These are phyloP conservation scores for Centaurea solstitialis DNA, from an alignment of 129 eudicot species.

Conservation along the genomic window DNA sequence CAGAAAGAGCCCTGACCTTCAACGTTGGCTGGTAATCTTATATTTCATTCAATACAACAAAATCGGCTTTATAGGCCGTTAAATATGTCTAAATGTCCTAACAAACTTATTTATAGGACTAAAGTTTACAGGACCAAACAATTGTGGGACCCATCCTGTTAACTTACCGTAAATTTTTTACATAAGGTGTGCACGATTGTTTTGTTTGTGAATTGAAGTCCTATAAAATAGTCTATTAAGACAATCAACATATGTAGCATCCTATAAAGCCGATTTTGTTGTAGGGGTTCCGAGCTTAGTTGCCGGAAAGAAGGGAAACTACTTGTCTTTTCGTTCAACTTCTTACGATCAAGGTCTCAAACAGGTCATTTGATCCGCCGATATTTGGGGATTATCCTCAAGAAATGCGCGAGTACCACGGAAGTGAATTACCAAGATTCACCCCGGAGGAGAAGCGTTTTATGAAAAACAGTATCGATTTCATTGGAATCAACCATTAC, in stretches of 20 bases:
- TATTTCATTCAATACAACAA: background rate
- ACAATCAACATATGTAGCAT: background rate
- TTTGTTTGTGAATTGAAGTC: background rate
- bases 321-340: background rate
- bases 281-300: background rate
- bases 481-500: constrained; percentile 83
- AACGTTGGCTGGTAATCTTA: constrained; percentile 56
- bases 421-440: constrained; percentile 65
- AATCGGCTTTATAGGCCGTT: background rate
- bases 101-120: too few species aligned
- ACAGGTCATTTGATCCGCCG: constrained; percentile 78
- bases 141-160: too few species aligned
- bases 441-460: constrained; percentile 50
- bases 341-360: background rate
- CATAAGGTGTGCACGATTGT: too few species aligned
- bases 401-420: constrained; percentile 59
- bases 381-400: constrained; percentile 86
- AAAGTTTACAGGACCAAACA: background rate
- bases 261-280: background rate
- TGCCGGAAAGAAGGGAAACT: background rate
- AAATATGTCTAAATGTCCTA: background rate
- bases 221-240: background rate
- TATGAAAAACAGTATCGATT: constrained; percentile 63
- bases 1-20: constrained; percentile 54
- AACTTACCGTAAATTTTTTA: too few species aligned